Percentiles rank a stretch among this genome's conserved stretches.
These are phyloP conservation scores for Cynanchum wilfordii DNA, from an alignment of 257 asterid genomes.

Conservation along the genomic window DNA sequence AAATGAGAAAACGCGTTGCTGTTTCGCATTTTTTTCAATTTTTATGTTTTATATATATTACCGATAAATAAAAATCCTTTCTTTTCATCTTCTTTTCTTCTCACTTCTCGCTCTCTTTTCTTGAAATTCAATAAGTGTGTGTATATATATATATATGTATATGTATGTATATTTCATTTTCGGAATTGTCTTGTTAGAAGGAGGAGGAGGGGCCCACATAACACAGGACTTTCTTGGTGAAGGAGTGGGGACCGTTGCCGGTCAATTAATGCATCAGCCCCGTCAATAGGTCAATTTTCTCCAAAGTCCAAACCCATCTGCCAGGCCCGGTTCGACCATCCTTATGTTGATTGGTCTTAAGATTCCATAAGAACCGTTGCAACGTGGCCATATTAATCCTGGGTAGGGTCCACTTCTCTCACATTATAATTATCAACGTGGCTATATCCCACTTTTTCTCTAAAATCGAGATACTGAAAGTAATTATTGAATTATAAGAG, in stretches of 20 bases:
- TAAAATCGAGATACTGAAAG: too few relatives aligned
- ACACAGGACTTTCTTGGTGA: slow-evolving; percentile 12
- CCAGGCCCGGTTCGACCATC: slow-evolving; percentile 3
- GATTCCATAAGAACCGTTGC: background rate
- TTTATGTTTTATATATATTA: background rate
- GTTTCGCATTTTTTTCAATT: slow-evolving; percentile 1
- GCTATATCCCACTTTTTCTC: too few relatives aligned
- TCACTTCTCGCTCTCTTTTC: too few relatives aligned
- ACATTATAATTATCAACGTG: too few relatives aligned
- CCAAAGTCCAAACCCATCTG: background rate
- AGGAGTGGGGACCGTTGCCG: slow-evolving; percentile 25
- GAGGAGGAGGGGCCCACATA: background rate
- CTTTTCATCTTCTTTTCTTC: too few relatives aligned
- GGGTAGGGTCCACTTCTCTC: background rate
- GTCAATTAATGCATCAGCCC: slow-evolving; percentile 28
- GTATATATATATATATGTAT: too few relatives aligned
- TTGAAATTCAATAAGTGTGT: too few relatives aligned
- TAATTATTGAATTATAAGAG: too few relatives aligned
- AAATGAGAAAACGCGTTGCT: slow-evolving; percentile 27
- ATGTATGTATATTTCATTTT: too few relatives aligned
- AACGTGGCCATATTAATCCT: background rate
- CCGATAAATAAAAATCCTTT: background rate
- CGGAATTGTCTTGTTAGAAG: background rate
- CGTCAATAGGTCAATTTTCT: slow-evolving; percentile 22
- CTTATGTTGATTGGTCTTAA: background rate